Evolutionary conservation across 208 protist species (phyloP).

Genomic region (Leishmania tarentolae): DNA sequence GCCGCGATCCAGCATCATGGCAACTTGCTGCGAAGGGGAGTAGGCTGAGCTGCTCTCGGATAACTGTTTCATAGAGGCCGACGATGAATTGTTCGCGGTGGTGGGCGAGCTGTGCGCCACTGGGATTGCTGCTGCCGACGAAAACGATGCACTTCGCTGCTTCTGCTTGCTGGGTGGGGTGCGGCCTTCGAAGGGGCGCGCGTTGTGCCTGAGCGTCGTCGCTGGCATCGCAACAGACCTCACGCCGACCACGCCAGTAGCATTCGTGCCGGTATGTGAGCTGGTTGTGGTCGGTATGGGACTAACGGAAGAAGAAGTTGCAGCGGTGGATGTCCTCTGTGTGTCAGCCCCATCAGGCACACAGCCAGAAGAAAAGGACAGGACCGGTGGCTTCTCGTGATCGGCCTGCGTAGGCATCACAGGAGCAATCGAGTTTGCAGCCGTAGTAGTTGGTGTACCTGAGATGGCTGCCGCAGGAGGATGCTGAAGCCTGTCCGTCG

Average conservation of each 20-base stretch:
- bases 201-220: constrained; percentile 34
- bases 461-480: background rate
- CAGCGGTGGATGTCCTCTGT: background rate
- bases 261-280: constrained; percentile 2
- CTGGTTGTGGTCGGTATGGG: background rate
- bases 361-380: background rate
- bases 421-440: background rate
- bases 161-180: constrained; percentile 17
- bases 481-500: background rate
- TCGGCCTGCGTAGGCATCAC: constrained; percentile 15
- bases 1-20: constrained; percentile 38
- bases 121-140: background rate
- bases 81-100: background rate
- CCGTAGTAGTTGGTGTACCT: background rate
- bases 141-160: background rate
- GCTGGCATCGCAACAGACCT: background rate
- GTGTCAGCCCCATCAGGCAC: background rate
- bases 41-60: constrained; percentile 40
- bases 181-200: constrained; percentile 32
- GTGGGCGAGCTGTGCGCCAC: background rate
- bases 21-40: constrained; percentile 48
- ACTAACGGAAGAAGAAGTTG: background rate
- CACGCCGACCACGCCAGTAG: background rate
- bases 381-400: constrained; percentile 1
- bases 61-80: constrained; percentile 34